Base-by-base conservation (phyloP, 331 rosid species). In the Quercus tomentella region DNA sequence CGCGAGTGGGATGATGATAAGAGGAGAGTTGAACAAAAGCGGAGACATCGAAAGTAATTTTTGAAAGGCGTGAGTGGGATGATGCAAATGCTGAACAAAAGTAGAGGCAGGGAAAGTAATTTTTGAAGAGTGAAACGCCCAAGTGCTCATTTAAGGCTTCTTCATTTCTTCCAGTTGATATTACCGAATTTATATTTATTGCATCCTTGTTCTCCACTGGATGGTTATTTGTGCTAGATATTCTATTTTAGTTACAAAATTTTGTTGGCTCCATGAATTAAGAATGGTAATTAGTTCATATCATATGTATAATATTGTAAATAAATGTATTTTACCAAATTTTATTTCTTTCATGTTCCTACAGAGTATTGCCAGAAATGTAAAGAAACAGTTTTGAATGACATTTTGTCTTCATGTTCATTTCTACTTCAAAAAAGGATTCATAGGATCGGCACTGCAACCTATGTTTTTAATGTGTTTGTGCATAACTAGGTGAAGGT, bases 1-100 rank as follows among this genome's bases (percentile, higher is more conserved):
- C 93, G 97, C 1, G 98, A 93, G 72, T 96, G 96, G 98, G 99
- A 96, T 9, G 98, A 96, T 26, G 97, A 92, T 85, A 96, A 96
- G 89, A 86, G 98, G 83, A 91, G 99, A 82, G 94, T 88, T 31
- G 99, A 96, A 81, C 99, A 85, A 68, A 96, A 93, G 85, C 89
- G 99, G 76, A 89, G 99, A 87, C 99, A 96, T 82, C 76, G 99
- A 66, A 96, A 96, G 88, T 93, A 88, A 77, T 49, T 30, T 23
- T 23, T 76, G 35, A 30, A 54, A 49, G 17, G 54, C 93, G 97
- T 4, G 97, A 91, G 72, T 96, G 96, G 98, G 99, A 96, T 7
- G 89, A 86, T 97, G 82, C 54, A 49, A 49, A 91, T 79, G 94
- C 87, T 31, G 99, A 96, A 81, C 99, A 85, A 63, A 96, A 93